phyloP scores from a whole-genome alignment of 495 filamentous ascomycete genomes.

The Lepidopterella palustris region DNA sequence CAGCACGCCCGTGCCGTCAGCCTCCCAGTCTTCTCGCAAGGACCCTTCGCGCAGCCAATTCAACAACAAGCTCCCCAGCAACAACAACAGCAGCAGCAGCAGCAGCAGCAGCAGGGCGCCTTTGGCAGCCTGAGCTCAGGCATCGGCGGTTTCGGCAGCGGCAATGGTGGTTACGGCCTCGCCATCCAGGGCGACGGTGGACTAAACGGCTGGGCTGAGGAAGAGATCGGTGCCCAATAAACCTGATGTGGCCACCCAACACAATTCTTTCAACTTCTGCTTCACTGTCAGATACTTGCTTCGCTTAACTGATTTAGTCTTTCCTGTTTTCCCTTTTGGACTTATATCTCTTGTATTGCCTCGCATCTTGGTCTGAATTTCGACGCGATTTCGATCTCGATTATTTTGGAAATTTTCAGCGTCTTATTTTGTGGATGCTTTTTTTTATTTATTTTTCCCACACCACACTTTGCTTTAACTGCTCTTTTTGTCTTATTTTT shows the following conservation, averaged over 20 bases:
- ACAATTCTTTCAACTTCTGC: background rate
- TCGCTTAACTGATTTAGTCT: background rate
- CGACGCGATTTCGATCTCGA: too few species aligned
- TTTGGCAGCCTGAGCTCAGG: constrained; percentile 54
- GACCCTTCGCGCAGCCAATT: constrained; percentile 47
- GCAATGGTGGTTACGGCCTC: constrained; percentile 50
- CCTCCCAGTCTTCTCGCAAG: constrained; percentile 66
- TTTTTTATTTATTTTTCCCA: too few species aligned
- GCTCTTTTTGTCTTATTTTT: too few species aligned
- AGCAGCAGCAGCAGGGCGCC: constrained; percentile 38
- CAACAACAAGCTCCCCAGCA: constrained; percentile 33
- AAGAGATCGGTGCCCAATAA: constrained; percentile 30
- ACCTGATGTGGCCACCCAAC: background rate
- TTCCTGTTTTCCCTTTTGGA: background rate
- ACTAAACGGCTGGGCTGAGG: constrained; percentile 52
- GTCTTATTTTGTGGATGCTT: too few species aligned
- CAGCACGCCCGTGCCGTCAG: constrained; percentile 82
- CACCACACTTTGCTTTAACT: too few species aligned
- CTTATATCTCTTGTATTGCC: too few species aligned
- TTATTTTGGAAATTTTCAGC: too few species aligned
- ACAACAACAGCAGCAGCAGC: constrained; percentile 28
- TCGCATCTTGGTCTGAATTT: too few species aligned
- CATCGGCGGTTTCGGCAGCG: constrained; percentile 51
- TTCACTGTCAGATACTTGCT: constrained; percentile 4
- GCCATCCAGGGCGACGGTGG: constrained; percentile 58